These are phyloP conservation scores for Echites panduratus DNA, from an alignment of 257 asterid genomes.

Conservation along the genomic window DNA sequence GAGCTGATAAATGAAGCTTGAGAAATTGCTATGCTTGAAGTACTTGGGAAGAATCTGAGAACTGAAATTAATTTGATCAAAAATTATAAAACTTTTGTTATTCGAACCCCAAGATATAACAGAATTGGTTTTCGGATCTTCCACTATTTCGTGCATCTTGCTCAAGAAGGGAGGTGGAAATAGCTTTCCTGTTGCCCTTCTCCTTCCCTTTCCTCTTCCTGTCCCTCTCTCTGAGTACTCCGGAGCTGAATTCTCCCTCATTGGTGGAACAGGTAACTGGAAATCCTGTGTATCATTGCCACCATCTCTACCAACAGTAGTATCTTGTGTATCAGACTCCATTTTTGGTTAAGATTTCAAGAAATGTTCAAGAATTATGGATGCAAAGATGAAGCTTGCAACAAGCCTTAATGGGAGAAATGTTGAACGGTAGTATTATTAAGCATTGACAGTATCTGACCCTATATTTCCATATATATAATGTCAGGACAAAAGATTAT, in stretches of 20 bases:
- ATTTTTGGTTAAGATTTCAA: background rate
- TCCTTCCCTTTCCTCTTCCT: background rate
- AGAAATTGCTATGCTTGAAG: conserved; percentile 39
- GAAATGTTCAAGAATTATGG: background rate
- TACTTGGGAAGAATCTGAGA: conserved; percentile 35
- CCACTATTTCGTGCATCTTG: conserved; percentile 35
- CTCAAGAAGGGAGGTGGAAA: conserved; percentile 36
- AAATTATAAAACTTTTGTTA: conserved; percentile 35
- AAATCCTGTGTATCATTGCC: background rate
- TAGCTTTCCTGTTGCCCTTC: background rate
- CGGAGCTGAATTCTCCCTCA: background rate
- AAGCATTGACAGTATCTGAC: background rate
- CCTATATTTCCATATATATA: background rate
- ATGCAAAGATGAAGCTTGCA: background rate
- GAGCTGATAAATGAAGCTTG: conserved; percentile 50
- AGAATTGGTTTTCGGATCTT: conserved; percentile 32
- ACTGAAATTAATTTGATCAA: conserved; percentile 34
- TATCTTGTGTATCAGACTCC: conserved; percentile 2
- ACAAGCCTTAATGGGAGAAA: background rate
- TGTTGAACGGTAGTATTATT: too few relatives aligned
- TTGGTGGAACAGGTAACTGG: background rate
- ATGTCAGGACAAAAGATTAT: background rate
- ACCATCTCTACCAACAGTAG: background rate
- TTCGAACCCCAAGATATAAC: conserved; percentile 37
- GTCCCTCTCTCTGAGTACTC: background rate